Evolutionary conservation across 2,329 filamentous ascomycete species (phyloP).

Genomic region (Alternaria postmessia): DNA sequence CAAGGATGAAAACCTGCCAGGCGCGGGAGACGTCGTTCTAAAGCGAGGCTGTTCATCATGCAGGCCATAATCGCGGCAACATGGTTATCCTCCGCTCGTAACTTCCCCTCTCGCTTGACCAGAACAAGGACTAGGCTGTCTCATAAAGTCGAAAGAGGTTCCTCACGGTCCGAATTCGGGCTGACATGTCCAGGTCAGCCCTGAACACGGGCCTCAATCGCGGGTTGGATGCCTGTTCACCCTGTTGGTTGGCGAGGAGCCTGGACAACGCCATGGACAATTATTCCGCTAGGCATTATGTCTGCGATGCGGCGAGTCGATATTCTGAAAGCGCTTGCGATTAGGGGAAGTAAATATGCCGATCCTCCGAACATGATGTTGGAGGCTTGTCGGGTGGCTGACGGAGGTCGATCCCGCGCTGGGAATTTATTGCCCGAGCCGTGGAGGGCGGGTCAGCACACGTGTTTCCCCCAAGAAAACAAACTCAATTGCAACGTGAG

Average conservation of each 20-base stretch:
- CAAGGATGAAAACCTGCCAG: conserved; percentile 13
- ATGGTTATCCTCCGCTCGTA: conserved; percentile 4
- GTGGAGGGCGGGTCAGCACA: background rate
- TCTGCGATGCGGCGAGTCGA: conserved; percentile 5
- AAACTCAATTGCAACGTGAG: background rate
- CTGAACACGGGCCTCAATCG: conserved; percentile 6
- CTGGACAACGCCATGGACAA: background rate
- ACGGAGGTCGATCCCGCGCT: conserved; percentile 1
- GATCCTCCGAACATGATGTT: conserved; percentile 3
- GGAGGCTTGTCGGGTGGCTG: conserved; percentile 10
- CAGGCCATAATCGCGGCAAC: conserved; percentile 3
- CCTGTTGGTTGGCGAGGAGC: background rate
- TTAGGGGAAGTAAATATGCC: conserved; percentile 1
- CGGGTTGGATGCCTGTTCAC: background rate
- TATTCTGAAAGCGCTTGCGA: background rate
- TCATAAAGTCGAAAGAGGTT: conserved; percentile 8
- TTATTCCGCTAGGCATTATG: background rate
- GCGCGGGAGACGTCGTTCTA: conserved; percentile 3
- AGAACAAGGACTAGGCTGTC: conserved; percentile 12
- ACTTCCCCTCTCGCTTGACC: conserved; percentile 3
- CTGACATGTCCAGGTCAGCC: conserved; percentile 5
- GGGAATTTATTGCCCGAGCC: conserved; percentile 9
- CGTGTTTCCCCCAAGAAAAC: background rate
- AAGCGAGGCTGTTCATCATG: conserved; percentile 6
- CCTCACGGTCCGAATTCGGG: conserved; percentile 13